Conservation (phyloP, 768 basidiomycete species). For the Macrolepiota dolichaula region DNA sequence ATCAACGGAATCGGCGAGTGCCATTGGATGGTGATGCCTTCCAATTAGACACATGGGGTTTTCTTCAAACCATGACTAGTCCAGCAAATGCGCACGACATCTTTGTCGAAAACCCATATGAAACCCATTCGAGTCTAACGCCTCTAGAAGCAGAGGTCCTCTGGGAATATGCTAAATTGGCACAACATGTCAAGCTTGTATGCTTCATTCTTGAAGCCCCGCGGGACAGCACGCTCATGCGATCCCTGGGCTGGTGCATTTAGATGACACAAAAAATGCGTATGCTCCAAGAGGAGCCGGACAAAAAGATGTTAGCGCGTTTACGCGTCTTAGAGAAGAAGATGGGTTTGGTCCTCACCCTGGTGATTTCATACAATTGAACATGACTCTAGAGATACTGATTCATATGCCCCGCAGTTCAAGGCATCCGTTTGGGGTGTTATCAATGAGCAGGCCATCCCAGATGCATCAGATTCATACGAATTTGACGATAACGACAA, state of each 20-base stretch:
- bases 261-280: constrained; percentile 71
- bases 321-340: constrained; percentile 85
- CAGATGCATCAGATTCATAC: constrained; percentile 18
- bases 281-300: constrained; percentile 68
- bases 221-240: not conserved
- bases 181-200: constrained; percentile 77
- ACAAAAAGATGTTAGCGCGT: constrained; percentile 70
- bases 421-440: constrained; percentile 96
- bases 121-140: constrained; percentile 63
- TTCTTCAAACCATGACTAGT: constrained; percentile 7
- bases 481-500: constrained; percentile 22
- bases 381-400: not conserved
- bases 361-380: constrained; percentile 47
- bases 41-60: not conserved
- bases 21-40: not conserved
- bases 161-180: constrained; percentile 91
- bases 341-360: constrained; percentile 91
- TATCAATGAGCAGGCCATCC: constrained; percentile 70
- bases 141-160: constrained; percentile 74
- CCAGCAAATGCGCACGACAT: constrained; percentile 31
- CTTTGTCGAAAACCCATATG: constrained; percentile 67
- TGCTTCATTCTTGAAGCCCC: constrained; percentile 19
- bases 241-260: not conserved
- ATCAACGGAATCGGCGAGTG: not conserved
- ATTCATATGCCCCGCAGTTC: constrained; percentile 50